phyloP scores from a whole-genome alignment of 176 grass and related monocot species.

The Musa schizocarpa region DNA sequence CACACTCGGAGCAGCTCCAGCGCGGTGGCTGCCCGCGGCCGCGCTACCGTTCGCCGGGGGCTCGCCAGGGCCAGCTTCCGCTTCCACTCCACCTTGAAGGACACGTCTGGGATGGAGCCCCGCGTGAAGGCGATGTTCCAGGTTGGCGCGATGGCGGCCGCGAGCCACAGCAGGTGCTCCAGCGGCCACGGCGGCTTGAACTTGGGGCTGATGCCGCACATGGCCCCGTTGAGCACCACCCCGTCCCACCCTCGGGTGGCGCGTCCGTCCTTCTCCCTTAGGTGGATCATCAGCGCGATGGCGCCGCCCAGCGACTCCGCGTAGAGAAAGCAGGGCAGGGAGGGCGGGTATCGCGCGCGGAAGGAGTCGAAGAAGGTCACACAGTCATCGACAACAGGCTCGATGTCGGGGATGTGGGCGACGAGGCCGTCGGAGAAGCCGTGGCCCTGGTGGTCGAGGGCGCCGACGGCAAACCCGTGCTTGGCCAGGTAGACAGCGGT shows the following conservation, averaged over 20 bases:
- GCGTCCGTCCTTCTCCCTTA: constrained; percentile 32
- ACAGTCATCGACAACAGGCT: constrained; percentile 66
- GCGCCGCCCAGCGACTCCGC: constrained; percentile 82
- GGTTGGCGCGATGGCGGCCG: constrained; percentile 45
- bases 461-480: constrained; percentile 62
- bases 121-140: constrained; percentile 63
- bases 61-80: constrained; percentile 42
- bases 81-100: constrained; percentile 85
- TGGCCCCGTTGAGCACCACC: constrained; percentile 70
- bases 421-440: constrained; percentile 69
- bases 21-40: constrained; percentile 55
- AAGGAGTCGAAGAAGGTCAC: constrained; percentile 66
- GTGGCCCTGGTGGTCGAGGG: constrained; percentile 84
- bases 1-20: constrained; percentile 74
- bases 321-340: constrained; percentile 75
- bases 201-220: constrained; percentile 78
- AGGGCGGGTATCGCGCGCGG: constrained; percentile 56
- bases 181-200: constrained; percentile 84
- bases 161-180: constrained; percentile 51
- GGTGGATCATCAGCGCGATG: constrained; percentile 65
- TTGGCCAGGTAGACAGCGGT: constrained; percentile 66
- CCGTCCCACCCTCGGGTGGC: constrained; percentile 38
- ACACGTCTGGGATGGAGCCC: constrained; percentile 57
- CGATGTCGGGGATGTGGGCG: constrained; percentile 59
- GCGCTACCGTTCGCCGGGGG: constrained; percentile 37